Base-by-base conservation (phyloP, 345 rosid genomes). In the Hypericum androsaemum region DNA sequence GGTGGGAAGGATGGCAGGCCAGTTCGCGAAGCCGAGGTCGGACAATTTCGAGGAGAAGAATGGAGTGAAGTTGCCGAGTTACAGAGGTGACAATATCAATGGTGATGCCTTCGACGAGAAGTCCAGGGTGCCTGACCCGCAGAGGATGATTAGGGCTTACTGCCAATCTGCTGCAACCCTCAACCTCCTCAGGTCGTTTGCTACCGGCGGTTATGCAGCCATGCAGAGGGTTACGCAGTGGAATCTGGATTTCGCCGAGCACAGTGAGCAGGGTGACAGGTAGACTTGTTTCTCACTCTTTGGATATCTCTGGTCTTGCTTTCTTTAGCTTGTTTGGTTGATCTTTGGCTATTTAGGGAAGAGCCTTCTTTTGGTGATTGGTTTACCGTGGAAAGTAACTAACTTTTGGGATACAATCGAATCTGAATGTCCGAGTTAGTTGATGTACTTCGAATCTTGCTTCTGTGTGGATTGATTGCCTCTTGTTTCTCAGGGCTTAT, bases 1-100 rank as follows among this genome's bases (percentile, higher is more conserved):
- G 68, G 68, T 64, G 54, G 68, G 68, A 17, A 52, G 68, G 47
- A 57, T 64, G 68, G 68, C 68, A 3, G 68, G 68, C 10, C 68
- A 64, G 49, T 64, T 64, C 39, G 68, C 68, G 41, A 64, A 64
- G 53, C 68, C 68, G 36, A 64, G 68, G 40, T 64, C 68, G 13
- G 68, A 57, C 8, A 38, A 53, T 1, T 39, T 64, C 35, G 68
- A 64, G 58, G 68, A 64, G 45, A 57, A 45, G 37, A 50, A 64
- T 39, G 68, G 68, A 8, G 68, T 64, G 49, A 57, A 64, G 53
- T 39, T 64, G 49, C 68, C 68, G 5, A 64, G 68, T 39, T 64
- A 64, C 53, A 44, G 68, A 40, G 68, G 68, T 14, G 68, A 64
- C 37, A 64, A 64, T 7, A 43, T 64, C 6, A 64, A 64, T 36